phyloP scores from a whole-genome alignment of 2,329 filamentous ascomycete genomes.

The Aspergillus viridinutans region DNA sequence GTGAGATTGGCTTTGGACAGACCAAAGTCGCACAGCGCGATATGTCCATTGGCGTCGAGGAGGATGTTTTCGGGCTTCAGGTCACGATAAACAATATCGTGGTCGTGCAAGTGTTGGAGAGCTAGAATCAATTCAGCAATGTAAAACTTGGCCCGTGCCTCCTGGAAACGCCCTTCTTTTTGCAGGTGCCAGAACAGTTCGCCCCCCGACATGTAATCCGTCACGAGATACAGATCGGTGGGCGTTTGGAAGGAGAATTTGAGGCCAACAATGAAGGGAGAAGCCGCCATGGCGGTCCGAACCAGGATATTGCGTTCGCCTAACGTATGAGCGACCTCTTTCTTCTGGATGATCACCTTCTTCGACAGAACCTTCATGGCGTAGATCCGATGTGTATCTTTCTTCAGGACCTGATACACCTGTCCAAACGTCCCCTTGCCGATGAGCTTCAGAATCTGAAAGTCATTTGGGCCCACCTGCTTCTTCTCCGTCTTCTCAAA shows the following conservation, averaged over 20 bases:
- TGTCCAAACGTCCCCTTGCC: constrained; percentile 98
- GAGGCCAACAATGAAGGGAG: constrained; percentile 93
- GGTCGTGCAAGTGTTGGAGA: constrained; percentile 89
- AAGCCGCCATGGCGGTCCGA: constrained; percentile 90
- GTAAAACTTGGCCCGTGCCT: constrained; percentile 95
- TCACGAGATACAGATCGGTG: constrained; percentile 95
- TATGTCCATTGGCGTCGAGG: constrained; percentile 93
- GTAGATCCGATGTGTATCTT: constrained; percentile 91
- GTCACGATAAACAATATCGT: constrained; percentile 97
- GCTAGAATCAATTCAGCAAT: constrained; percentile 96
- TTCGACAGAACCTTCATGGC: constrained; percentile 99
- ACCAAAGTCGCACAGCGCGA: constrained; percentile 95
- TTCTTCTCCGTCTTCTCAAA: constrained; percentile 87
- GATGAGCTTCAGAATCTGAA: constrained; percentile 92
- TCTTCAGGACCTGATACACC: constrained; percentile 97
- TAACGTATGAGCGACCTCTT: constrained; percentile 95
- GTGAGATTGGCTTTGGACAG: constrained; percentile 96
- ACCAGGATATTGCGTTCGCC: constrained; percentile 97
- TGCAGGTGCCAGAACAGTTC: constrained; percentile 99
- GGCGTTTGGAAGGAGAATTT: constrained; percentile 99
- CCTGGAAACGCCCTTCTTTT: constrained; percentile 92
- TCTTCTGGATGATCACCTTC: constrained; percentile 99
- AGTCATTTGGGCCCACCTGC: constrained; percentile 91
- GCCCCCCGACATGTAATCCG: constrained; percentile 98
- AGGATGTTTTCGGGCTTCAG: constrained; percentile 97